phyloP scores from a whole-genome alignment of 768 basidiomycete genomes.

The Leccinellum rugosiceps region DNA sequence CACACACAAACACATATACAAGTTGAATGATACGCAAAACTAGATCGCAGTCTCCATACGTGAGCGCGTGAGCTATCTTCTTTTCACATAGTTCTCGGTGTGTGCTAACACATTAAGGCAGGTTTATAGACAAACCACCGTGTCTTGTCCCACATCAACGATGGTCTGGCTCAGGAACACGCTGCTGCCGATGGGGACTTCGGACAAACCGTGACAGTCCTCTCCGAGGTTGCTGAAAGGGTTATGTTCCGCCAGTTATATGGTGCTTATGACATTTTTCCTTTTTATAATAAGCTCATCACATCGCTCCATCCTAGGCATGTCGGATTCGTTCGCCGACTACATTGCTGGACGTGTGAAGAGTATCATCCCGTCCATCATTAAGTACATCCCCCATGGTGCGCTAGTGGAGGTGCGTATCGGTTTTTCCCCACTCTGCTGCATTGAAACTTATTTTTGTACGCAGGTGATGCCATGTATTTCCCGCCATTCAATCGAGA shows the following conservation, averaged over 20 bases:
- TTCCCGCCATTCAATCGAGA: slow-evolving; percentile 85
- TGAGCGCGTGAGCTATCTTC: too few species aligned
- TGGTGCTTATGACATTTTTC: slow-evolving; percentile 44
- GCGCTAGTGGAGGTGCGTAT: slow-evolving; percentile 55
- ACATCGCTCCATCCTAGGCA: slow-evolving; percentile 48
- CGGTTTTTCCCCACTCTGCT: neutral
- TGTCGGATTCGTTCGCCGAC: slow-evolving; percentile 81
- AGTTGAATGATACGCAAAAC: too few species aligned
- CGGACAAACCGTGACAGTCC: slow-evolving; percentile 39
- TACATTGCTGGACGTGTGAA: slow-evolving; percentile 56
- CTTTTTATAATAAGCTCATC: neutral
- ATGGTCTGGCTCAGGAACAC: slow-evolving; percentile 43
- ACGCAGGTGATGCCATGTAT: slow-evolving; percentile 87
- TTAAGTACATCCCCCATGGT: slow-evolving; percentile 86
- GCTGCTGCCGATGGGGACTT: slow-evolving; percentile 9
- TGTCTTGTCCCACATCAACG: too few species aligned
- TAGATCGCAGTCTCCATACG: too few species aligned
- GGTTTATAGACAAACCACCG: too few species aligned
- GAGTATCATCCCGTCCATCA: slow-evolving; percentile 59
- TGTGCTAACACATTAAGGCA: too few species aligned
- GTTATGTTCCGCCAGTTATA: slow-evolving; percentile 80
- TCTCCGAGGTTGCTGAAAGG: slow-evolving; percentile 56
- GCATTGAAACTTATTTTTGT: neutral
- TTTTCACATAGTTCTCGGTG: too few species aligned
- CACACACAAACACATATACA: too few species aligned